A percentile compares a stretch with the other conserved stretches of the same genome.
These are phyloP conservation scores for Penicillium malachiteum DNA, from an alignment of 495 filamentous ascomycete genomes.

Conservation along the genomic window DNA sequence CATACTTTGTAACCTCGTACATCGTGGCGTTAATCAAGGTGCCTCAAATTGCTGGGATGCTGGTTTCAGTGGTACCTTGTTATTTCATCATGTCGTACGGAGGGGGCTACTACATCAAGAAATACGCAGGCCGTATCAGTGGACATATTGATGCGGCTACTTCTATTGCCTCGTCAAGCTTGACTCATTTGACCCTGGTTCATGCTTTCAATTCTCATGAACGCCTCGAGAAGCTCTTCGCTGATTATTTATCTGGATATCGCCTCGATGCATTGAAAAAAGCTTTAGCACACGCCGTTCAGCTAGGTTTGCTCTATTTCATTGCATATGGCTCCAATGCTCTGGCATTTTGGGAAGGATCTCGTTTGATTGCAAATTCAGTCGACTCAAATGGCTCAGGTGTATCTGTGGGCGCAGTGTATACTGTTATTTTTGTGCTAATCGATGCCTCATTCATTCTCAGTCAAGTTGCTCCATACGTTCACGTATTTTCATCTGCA, in stretches of 20 bases:
- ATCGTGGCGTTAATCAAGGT: conserved; percentile 62
- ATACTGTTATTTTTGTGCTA: conserved; percentile 63
- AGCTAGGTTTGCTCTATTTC: conserved; percentile 62
- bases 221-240: conserved; percentile 51
- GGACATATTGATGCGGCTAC: conserved; percentile 47
- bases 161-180: conserved; percentile 46
- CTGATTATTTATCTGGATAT: conserved; percentile 39
- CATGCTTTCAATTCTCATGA: conserved; percentile 47
- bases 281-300: conserved; percentile 51
- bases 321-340: conserved; percentile 62
- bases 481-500: conserved; percentile 61
- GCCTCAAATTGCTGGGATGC: conserved; percentile 36
- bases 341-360: conserved; percentile 66
- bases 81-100: conserved; percentile 61
- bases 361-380: conserved; percentile 50
- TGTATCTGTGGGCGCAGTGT: conserved; percentile 55
- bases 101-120: conserved; percentile 57
- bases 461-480: conserved; percentile 60
- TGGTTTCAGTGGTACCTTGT: conserved; percentile 62
- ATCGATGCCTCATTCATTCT: conserved; percentile 62
- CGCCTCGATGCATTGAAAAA: conserved; percentile 58
- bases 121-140: conserved; percentile 50
- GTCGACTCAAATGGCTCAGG: conserved; percentile 34
- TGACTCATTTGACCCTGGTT: conserved; percentile 45
- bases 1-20: conserved; percentile 61